phyloP scores from a whole-genome alignment of 805 yeast genomes.

The Sporopachydermia quercuum region DNA sequence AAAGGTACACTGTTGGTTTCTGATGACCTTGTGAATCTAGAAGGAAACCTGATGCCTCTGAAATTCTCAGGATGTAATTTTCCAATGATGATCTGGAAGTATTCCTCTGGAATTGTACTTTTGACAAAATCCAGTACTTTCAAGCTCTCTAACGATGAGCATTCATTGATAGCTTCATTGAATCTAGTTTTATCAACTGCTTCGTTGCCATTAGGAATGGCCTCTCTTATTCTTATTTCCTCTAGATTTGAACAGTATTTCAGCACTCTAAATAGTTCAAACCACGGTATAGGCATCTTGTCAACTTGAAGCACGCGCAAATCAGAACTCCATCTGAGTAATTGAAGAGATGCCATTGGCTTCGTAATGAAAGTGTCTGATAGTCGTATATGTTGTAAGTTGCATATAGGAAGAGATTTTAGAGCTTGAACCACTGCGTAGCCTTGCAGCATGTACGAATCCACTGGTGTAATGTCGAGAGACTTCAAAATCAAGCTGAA shows the following conservation, averaged over 20 bases:
- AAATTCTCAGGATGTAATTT: too few species aligned
- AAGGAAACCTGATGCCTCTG: too few species aligned
- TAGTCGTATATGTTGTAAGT: not conserved
- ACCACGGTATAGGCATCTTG: not conserved
- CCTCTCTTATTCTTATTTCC: not conserved
- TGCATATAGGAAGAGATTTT: not conserved
- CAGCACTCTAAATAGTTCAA: not conserved
- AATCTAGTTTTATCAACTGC: not conserved
- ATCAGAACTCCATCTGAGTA: not conserved
- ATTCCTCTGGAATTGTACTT: not conserved
- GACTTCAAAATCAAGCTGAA: too few species aligned
- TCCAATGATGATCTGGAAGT: too few species aligned
- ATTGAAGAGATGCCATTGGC: not conserved
- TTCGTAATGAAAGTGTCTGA: not conserved
- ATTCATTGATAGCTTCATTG: not conserved
- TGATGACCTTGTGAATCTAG: too few species aligned
- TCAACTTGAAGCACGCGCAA: not conserved
- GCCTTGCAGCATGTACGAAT: too few species aligned
- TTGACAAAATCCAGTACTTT: not conserved
- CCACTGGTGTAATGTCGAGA: too few species aligned
- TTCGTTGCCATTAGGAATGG: not conserved
- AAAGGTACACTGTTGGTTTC: too few species aligned
- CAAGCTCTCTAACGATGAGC: not conserved
- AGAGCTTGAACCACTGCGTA: too few species aligned
- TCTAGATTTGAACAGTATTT: not conserved